These are phyloP conservation scores for Penicillium silybi DNA, from an alignment of 495 filamentous ascomycete species.

Conservation along the genomic window DNA sequence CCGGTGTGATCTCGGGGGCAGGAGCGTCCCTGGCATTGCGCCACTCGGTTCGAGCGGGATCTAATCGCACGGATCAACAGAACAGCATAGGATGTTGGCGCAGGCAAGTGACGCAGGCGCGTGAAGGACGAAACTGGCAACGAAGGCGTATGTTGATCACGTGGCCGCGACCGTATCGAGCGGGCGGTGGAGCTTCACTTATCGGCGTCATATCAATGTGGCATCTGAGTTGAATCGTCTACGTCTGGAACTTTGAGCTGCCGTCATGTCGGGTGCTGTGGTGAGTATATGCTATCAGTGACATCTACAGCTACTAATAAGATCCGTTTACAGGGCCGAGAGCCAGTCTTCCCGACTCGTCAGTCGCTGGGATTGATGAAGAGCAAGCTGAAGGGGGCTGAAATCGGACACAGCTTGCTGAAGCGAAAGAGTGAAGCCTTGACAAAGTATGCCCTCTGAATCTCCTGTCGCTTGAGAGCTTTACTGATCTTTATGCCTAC, in stretches of 20 bases:
- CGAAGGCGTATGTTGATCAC: constrained; percentile 30
- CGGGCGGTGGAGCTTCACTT: constrained; percentile 24
- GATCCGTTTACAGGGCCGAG: constrained; percentile 41
- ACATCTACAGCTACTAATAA: constrained; percentile 1
- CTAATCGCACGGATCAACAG: constrained; percentile 34
- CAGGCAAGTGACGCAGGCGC: constrained; percentile 29
- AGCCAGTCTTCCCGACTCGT: constrained; percentile 96
- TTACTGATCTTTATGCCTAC: constrained; percentile 8
- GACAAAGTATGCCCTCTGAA: constrained; percentile 60
- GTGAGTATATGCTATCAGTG: constrained; percentile 31
- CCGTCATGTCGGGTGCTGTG: constrained; percentile 55
- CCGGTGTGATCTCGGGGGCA: constrained; percentile 52
- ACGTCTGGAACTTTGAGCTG: constrained; percentile 14
- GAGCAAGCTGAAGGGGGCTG: constrained; percentile 94
- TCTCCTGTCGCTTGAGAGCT: background rate
- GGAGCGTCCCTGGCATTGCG: constrained; percentile 60
- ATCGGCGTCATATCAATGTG: constrained; percentile 35
- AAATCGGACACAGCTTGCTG: constrained; percentile 79
- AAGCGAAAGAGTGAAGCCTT: constrained; percentile 94
- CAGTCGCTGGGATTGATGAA: constrained; percentile 98
- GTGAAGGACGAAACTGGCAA: constrained; percentile 19
- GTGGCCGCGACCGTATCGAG: constrained; percentile 26
- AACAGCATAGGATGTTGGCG: constrained; percentile 21
- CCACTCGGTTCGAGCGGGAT: constrained; percentile 43
- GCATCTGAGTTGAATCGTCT: constrained; percentile 16